phyloP scores from a whole-genome alignment of 192 early-diverging fungal genomes.

The Coemansia aciculifera region DNA sequence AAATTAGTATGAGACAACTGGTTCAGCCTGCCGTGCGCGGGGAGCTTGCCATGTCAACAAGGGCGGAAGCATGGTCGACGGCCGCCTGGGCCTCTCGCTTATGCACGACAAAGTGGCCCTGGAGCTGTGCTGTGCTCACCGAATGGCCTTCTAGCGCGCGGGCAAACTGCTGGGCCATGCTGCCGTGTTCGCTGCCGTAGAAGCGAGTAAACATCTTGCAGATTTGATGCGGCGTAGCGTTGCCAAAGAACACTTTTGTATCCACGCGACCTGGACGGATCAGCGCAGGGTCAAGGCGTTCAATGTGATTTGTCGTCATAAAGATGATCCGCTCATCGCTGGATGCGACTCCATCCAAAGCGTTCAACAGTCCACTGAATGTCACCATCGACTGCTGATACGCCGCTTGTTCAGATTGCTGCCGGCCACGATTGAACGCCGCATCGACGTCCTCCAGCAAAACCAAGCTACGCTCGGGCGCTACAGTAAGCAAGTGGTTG shows the following conservation, averaged over 20 bases:
- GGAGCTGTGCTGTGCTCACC: slow-evolving; percentile 84
- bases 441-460: slow-evolving; percentile 84
- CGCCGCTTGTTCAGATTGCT: slow-evolving; percentile 60
- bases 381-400: slow-evolving; percentile 83
- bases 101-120: slow-evolving; percentile 94
- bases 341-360: slow-evolving; percentile 84
- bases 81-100: slow-evolving; percentile 75
- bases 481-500: slow-evolving; percentile 76
- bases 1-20: not conserved
- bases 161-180: slow-evolving; percentile 74
- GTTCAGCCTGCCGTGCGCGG: not conserved
- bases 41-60: slow-evolving; percentile 10
- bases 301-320: slow-evolving; percentile 89
- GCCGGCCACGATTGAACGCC: slow-evolving; percentile 69
- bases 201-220: slow-evolving; percentile 77
- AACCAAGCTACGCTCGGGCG: slow-evolving; percentile 78
- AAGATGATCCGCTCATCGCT: slow-evolving; percentile 87
- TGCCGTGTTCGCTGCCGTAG: slow-evolving; percentile 58
- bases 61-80: slow-evolving; percentile 45
- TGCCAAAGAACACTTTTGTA: slow-evolving; percentile 70
- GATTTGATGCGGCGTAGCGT: slow-evolving; percentile 70
- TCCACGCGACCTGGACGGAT: slow-evolving; percentile 83
- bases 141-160: slow-evolving; percentile 48
- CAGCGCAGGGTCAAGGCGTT: slow-evolving; percentile 74
- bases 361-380: slow-evolving; percentile 85